Evolutionary conservation across 2,329 filamentous ascomycete genomes (phyloP), one percentile per base, ranked within the genome.

Genomic region (Diaporthe vaccinii): DNA sequence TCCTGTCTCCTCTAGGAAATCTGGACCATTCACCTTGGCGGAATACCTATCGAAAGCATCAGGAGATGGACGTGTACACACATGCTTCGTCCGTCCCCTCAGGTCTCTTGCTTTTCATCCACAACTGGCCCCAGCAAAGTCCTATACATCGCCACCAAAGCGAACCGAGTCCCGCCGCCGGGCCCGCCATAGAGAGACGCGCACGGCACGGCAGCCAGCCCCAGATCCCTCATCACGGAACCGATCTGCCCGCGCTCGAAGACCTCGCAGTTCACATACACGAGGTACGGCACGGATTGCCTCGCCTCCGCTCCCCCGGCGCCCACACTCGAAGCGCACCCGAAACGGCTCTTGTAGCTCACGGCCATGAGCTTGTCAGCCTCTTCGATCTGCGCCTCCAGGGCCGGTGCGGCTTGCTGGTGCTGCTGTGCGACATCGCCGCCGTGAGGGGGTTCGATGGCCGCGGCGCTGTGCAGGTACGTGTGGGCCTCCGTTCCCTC

Each of bases 241-340:
- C 46, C 46, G 15, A 76, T 51, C 70, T 75, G 61, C 7, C 58
- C 74, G 4, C 25, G 17, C 28, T 28, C 25, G 49, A 73, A 74
- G 20, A 73, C 31, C 5, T 49, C 44, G 17, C 61, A 55, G 39
- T 78, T 78, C 0, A 78, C 79, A 46, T 82, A 83, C 28, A 78
- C 77, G 6, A 82, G 76, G 62, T 82, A 82, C 2, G 81, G 78
- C 61, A 51, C 73, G 31, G 77, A 22, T 15, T n/a, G 36, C 15
- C 10, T 8, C 1, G 34, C 34, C 49, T 22, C n/a, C 15, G 49
- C n/a, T 1, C 10, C 65, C 1, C 28, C 34, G 15, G 22, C 31
- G 6, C 34, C 22, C 15, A 25, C 46, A 7, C 46, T 12, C 15
- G 65, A n/a, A 34, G 34, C 65, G 17, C 49, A 55, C n/a, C 65